Evolutionary conservation across 441 rosid species (phyloP), one percentile per base, ranked within the genome.

Genomic region (Gossypium schwendimanii): DNA sequence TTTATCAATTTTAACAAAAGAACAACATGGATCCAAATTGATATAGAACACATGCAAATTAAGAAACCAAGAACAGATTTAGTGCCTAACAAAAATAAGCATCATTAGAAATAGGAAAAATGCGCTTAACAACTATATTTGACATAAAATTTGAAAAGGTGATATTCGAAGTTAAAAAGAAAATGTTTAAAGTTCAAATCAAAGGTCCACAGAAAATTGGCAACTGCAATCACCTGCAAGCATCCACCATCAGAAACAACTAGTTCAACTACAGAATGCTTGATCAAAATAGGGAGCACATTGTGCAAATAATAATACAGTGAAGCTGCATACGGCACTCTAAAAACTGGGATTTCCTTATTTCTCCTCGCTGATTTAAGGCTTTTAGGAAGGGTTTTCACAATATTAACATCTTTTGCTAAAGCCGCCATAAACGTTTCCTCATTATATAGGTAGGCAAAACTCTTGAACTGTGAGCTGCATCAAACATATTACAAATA

Each of bases 381-480:
- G 79, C 87, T 74, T 79, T 95, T 93, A 0, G 99, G 99, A 68
- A 95, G 99, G 73, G 70, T 65, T 65, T 65, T 65, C 36, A 65
- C 55, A 6, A 95, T 76, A 74, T 83, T 83, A 53, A 95, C 80
- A 75, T 95, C 98, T 73, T 87, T 92, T 26, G 78, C 81, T 70
- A 95, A 61, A 45, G 96, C 94, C 17, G 85, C 86, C 82, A 91
- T 87, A 82, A 95, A 95, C 41, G 89, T 93, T 33, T 95, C 98
- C 85, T 90, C 98, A 17, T 84, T 89, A 73, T 91, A 95, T 18
- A 95, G 89, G 77, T 95, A 95, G 11, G 99, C 89, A 83, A 95
- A 95, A 82, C 99, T 95, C 92, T 95, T 95, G 82, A 95, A 91
- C 76, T 91, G 87, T n/a, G 97, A 89, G 82, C 99, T 95, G 93